Conservation (phyloP, 169 alveolate species). For the Eimeria maxima region DNA sequence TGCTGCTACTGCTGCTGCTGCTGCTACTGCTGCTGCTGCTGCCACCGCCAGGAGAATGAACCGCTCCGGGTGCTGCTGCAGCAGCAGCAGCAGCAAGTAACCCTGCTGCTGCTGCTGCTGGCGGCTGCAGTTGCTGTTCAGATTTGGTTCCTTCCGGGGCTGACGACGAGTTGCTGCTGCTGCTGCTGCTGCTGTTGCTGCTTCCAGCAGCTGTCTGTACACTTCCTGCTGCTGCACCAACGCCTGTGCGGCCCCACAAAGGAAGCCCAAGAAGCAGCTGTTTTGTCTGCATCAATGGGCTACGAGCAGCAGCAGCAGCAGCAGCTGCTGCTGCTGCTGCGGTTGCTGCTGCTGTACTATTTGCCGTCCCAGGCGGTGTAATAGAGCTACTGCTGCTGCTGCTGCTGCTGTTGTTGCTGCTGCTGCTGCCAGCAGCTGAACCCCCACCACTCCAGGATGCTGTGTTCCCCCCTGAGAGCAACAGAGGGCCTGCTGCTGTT, state of each 20-base stretch:
- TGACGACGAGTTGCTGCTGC: slow-evolving; percentile 30
- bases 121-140: slow-evolving; percentile 64
- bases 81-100: not conserved
- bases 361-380: slow-evolving; percentile 28
- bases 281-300: slow-evolving; percentile 74
- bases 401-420: slow-evolving; percentile 42
- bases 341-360: not conserved
- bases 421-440: slow-evolving; percentile 3
- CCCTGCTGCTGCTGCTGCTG: slow-evolving; percentile 3
- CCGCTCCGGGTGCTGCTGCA: slow-evolving; percentile 44
- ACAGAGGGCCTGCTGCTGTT: slow-evolving; percentile 40
- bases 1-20: slow-evolving; percentile 43
- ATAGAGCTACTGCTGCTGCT: slow-evolving; percentile 17
- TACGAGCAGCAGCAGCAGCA: slow-evolving; percentile 64
- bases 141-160: slow-evolving; percentile 24
- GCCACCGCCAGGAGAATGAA: slow-evolving; percentile 51
- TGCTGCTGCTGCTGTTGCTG: slow-evolving; percentile 52
- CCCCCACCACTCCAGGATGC: slow-evolving; percentile 57
- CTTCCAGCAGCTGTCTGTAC: slow-evolving; percentile 17
- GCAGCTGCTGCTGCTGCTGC: slow-evolving; percentile 62
- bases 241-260: slow-evolving; percentile 58
- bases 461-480: slow-evolving; percentile 50
- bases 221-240: slow-evolving; percentile 47
- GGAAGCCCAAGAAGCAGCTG: slow-evolving; percentile 72
- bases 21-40: slow-evolving; percentile 42